Evolutionary conservation across 2,329 filamentous ascomycete species (phyloP).

Genomic region (Cladosporium sp.): DNA sequence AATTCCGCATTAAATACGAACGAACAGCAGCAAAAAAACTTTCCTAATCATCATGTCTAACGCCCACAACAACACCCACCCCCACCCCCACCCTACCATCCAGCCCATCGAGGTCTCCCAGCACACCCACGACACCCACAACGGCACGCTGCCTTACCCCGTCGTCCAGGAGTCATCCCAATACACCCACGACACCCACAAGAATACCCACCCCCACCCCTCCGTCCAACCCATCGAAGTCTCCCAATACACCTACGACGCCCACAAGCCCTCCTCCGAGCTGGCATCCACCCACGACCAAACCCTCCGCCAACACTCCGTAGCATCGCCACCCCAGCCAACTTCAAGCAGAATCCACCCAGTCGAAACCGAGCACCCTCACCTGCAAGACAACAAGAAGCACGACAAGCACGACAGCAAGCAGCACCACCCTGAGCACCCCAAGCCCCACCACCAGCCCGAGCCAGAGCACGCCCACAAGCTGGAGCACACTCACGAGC

Average conservation of each 20-base stretch:
- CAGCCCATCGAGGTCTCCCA: constrained; percentile 22
- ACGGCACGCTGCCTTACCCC: not conserved
- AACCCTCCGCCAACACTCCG: constrained; percentile 23
- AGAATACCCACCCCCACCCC: constrained; percentile 4
- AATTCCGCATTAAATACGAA: not conserved
- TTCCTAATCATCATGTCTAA: not conserved
- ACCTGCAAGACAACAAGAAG: not conserved
- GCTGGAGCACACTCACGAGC: constrained; percentile 13
- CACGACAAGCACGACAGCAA: constrained; percentile 4
- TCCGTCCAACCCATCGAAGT: constrained; percentile 21
- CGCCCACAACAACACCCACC: not conserved
- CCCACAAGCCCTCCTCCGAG: constrained; percentile 23
- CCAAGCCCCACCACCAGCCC: not conserved
- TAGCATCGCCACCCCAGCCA: constrained; percentile 21
- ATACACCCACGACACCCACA: not conserved
- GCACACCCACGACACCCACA: constrained; percentile 21
- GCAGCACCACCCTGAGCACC: constrained; percentile 11
- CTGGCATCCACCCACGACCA: constrained; percentile 20
- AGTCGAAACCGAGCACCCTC: constrained; percentile 15
- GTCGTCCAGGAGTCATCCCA: no score
- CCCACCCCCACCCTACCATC: constrained; percentile 8
- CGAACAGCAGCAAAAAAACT: not conserved
- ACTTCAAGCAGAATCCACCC: constrained; percentile 13
- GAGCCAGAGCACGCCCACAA: not conserved
- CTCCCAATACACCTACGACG: constrained; percentile 20